Evolutionary conservation across 495 filamentous ascomycete species (phyloP), one percentile per base, ranked within the genome.

Genomic region (Aeminium ludgeri): DNA sequence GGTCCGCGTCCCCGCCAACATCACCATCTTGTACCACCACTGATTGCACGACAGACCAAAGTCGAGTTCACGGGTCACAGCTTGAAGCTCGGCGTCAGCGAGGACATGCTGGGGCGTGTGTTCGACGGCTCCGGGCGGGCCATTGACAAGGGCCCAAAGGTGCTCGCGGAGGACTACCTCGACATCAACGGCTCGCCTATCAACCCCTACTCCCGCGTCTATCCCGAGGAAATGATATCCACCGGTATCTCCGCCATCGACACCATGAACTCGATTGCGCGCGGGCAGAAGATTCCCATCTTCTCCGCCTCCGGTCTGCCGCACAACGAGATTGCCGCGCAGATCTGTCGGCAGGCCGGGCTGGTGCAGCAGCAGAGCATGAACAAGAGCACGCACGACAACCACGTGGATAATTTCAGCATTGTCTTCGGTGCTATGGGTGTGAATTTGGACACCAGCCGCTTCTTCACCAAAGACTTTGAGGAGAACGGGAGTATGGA

Each of bases 351-450:
- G 50, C 91, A 99, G 63, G 91, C 91, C 48, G 72, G 87, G 61
- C 62, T 99, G 59, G 91, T 94, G 49, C 76, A 81, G 49, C 78
- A 86, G 39, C 31, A 41, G 31, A 27, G 29, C 20, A 40, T 36
- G 39, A 92, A 80, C 49, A 99, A 99, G 70, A 86, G 80, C 50
- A 78, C 91, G 30, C 89, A 99, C 56, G 91, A 96, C 58, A 85
- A 74, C 19, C 89, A 96, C 63, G 85, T 96, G 51, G 91, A 99
- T 57, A 96, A 99, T 67, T 99, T 99, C 73, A 92, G 84, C 11
- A 96, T 96, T 51, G 91, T 96, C 15, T 96, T 99, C 58, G 91
- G 84, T 49, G 91, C 91, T 48, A 99, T 99, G 91, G 91, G 91
- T 84, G 91, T 99, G 49, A 99, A 99, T 66, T 77, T 96, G 76